phyloP scores from a whole-genome alignment of 2,329 filamentous ascomycete genomes.

The Pseudopyricularia javanii region DNA sequence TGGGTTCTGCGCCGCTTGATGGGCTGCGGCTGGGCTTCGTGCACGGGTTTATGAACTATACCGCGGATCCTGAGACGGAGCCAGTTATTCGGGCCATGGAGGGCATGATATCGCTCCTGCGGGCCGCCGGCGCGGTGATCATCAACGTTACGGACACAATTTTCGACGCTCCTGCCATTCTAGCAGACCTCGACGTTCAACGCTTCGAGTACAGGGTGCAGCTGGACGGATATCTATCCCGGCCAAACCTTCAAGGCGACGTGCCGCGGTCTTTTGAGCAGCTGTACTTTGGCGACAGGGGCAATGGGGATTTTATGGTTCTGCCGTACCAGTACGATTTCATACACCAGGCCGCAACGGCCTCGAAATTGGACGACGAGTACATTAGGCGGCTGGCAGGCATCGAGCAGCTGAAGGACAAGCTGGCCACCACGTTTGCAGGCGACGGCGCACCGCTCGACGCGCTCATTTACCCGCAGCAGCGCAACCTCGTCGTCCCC shows the following conservation, averaged over 20 bases:
- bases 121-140: constrained; percentile 32
- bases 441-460: constrained; percentile 29
- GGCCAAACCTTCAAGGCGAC: constrained; percentile 21
- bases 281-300: constrained; percentile 27
- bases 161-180: constrained; percentile 40
- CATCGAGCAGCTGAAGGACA: constrained; percentile 38
- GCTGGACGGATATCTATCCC: constrained; percentile 42
- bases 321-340: constrained; percentile 45
- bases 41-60: constrained; percentile 46
- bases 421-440: constrained; percentile 36
- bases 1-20: constrained; percentile 7
- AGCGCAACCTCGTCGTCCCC: constrained; percentile 49
- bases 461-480: constrained; percentile 51
- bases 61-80: constrained; percentile 34
- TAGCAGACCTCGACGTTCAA: constrained; percentile 41
- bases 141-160: constrained; percentile 32
- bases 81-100: constrained; percentile 44
- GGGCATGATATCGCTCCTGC: constrained; percentile 29
- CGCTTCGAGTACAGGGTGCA: constrained; percentile 44
- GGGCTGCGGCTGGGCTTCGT: constrained; percentile 19
- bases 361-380: constrained; percentile 30
- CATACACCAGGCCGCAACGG: constrained; percentile 34
- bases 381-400: constrained; percentile 33
- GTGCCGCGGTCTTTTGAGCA: constrained; percentile 32
- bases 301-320: constrained; percentile 35